These are phyloP conservation scores for Psophocarpus tetragonolobus DNA, from an alignment of 306 rosid species.

Conservation along the genomic window DNA sequence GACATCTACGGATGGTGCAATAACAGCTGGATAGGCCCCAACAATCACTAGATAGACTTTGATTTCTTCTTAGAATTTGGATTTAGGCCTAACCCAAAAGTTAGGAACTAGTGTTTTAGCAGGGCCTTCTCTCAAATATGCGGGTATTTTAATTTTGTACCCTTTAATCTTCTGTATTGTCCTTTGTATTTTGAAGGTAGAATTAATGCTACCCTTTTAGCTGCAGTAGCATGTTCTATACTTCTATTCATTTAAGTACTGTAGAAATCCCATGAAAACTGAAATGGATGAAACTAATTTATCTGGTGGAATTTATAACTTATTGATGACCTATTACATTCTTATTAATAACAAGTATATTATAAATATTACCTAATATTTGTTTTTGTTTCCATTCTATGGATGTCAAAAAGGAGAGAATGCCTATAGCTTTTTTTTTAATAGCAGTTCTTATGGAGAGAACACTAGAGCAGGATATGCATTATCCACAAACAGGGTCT, in stretches of 20 bases:
- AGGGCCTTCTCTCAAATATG: neutral
- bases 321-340: neutral
- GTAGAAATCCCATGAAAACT: neutral
- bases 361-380: neutral
- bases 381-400: neutral
- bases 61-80: neutral
- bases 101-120: neutral
- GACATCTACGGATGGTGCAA: neutral
- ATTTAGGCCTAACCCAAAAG: neutral
- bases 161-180: neutral
- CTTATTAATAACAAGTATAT: neutral
- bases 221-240: neutral
- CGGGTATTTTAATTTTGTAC: neutral
- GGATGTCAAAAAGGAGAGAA: neutral
- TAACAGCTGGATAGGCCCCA: neutral
- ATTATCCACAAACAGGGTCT: conserved; percentile 12
- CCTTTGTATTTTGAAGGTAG: neutral
- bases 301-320: neutral
- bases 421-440: neutral
- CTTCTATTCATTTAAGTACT: neutral
- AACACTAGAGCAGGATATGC: conserved; percentile 1
- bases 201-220: neutral
- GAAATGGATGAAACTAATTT: neutral
- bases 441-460: neutral
- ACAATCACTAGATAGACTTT: neutral